These are phyloP conservation scores for Zygosaccharomyces sapae DNA, from an alignment of 1,139 yeast species.

Conservation along the genomic window DNA sequence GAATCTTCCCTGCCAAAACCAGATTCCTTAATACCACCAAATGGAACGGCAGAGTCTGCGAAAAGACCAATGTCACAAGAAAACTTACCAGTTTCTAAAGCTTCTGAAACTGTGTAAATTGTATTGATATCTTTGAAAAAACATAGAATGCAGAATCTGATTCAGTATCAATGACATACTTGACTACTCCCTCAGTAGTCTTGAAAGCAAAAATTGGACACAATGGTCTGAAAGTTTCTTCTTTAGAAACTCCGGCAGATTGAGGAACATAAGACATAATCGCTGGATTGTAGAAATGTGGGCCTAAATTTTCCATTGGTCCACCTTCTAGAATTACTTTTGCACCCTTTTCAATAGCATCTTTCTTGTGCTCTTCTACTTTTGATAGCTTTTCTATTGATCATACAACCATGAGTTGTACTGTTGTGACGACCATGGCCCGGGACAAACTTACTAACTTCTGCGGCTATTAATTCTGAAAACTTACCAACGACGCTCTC, in stretches of 20 bases:
- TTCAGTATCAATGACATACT: conserved; percentile 61
- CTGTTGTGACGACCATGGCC: conserved; percentile 71
- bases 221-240: conserved; percentile 89
- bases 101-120: conserved; percentile 63
- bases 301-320: conserved; percentile 61
- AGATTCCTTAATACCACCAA: conserved; percentile 76
- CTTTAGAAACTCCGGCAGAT: conserved; percentile 58
- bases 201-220: conserved; percentile 70
- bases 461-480: conserved; percentile 46
- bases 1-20: conserved; percentile 86
- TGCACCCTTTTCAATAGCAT: conserved; percentile 74
- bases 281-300: conserved; percentile 72
- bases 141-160: conserved; percentile 81
- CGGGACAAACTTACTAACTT: conserved; percentile 52
- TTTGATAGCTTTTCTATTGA: conserved; percentile 62
- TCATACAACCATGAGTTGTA: conserved; percentile 79
- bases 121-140: conserved; percentile 61
- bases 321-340: conserved; percentile 62
- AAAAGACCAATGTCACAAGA: conserved; percentile 71
- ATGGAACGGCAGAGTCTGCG: conserved; percentile 69
- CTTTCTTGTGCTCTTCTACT: conserved; percentile 66
- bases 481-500: conserved; percentile 59
- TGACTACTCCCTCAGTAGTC: conserved; percentile 64
- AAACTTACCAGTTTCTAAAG: conserved; percentile 76
- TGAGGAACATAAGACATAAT: conserved; percentile 62